Percentiles rank a stretch among this genome's conserved stretches.
These are phyloP conservation scores for Sisymbrium irio DNA, from an alignment of 345 rosid species.

Conservation along the genomic window DNA sequence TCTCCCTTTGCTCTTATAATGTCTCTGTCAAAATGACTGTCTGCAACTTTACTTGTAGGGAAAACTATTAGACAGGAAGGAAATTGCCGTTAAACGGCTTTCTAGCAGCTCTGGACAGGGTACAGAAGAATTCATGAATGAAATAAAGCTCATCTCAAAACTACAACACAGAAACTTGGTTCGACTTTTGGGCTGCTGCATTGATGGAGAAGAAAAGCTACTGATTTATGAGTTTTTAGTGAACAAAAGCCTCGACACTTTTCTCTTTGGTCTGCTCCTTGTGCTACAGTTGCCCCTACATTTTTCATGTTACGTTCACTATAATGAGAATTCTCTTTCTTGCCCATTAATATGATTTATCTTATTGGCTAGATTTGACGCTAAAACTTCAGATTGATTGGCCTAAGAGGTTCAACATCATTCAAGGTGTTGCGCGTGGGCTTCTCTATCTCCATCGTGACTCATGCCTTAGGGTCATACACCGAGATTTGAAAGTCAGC, in stretches of 20 bases:
- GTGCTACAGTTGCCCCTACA: background rate
- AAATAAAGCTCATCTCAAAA: conserved; percentile 37
- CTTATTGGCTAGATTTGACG: conserved; percentile 1
- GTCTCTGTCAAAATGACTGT: background rate
- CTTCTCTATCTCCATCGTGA: conserved; percentile 28
- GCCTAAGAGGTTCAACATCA: conserved; percentile 13
- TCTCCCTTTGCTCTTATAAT: background rate
- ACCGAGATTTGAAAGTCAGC: conserved; percentile 20
- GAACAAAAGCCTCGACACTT: conserved; percentile 55
- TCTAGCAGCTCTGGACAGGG: conserved; percentile 47
- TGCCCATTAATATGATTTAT: too few relatives aligned
- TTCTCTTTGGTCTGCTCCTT: conserved; percentile 42
- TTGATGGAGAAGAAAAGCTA: conserved; percentile 41
- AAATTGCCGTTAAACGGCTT: conserved; percentile 46
- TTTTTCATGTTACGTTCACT: background rate
- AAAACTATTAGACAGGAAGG: conserved; percentile 30
- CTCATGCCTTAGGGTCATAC: conserved; percentile 22
- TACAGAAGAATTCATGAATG: conserved; percentile 41
- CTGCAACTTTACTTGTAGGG: conserved; percentile 23
- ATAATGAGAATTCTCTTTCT: background rate
- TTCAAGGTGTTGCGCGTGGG: conserved; percentile 26
- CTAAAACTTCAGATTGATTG: conserved; percentile 5
- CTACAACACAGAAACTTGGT: conserved; percentile 71
- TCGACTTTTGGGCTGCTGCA: conserved; percentile 47
- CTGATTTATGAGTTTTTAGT: conserved; percentile 54